phyloP scores from a whole-genome alignment of 2,329 filamentous ascomycete species.

The Paraconiothyrium sp. region DNA sequence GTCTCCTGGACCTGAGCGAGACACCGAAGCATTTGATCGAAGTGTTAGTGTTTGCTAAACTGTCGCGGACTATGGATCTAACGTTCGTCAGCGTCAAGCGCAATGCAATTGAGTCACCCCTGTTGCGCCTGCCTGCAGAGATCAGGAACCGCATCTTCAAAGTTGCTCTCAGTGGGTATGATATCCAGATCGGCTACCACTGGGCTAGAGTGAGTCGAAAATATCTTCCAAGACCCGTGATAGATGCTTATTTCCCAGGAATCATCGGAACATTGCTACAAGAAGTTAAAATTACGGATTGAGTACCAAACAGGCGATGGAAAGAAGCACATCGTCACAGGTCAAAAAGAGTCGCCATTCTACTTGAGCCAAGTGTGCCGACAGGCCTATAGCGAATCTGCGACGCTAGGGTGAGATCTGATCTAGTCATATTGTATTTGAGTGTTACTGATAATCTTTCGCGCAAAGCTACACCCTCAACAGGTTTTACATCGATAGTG shows the following conservation, averaged over 20 bases:
- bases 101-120: constrained; percentile 14
- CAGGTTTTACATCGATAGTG: neutral
- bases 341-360: neutral
- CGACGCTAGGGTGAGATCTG: neutral
- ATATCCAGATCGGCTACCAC: neutral
- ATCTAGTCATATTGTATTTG: neutral
- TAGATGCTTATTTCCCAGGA: neutral
- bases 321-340: neutral
- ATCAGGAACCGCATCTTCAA: constrained; percentile 16
- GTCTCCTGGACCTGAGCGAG: neutral
- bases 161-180: neutral
- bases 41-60: neutral
- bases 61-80: neutral
- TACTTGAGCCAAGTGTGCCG: neutral
- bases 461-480: neutral
- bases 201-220: neutral
- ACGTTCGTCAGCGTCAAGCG: neutral
- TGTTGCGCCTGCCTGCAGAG: constrained; percentile 22
- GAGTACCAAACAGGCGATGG: neutral
- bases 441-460: neutral
- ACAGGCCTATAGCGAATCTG: neutral
- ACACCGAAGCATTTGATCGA: constrained; percentile 1
- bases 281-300: neutral
- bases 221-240: no score
- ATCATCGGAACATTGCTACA: neutral